phyloP scores from a whole-genome alignment of 345 rosid species.

The Gynandropsis gynandra region DNA sequence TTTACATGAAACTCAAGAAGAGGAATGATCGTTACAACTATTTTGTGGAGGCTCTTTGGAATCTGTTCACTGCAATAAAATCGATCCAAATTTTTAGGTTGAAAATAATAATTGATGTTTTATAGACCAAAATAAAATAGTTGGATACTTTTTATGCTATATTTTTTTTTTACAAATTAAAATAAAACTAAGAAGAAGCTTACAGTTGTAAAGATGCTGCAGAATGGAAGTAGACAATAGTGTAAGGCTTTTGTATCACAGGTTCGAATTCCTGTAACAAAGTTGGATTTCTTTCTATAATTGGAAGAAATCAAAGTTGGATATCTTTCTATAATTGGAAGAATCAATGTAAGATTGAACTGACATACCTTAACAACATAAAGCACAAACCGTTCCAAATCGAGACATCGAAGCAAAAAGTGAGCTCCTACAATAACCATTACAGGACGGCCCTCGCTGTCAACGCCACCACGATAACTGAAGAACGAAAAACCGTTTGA shows the following conservation, averaged over 20 bases:
- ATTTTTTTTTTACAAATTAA: too few species aligned
- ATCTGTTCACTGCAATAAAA: too few species aligned
- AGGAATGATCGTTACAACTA: too few species aligned
- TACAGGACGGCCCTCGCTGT: conserved; percentile 88
- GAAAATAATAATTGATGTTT: too few species aligned
- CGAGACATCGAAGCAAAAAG: conserved; percentile 87
- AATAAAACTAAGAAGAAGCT: conserved; percentile 30
- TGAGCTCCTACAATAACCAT: conserved; percentile 99
- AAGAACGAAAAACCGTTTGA: conserved; percentile 21
- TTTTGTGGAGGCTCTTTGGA: too few species aligned
- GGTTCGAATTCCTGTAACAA: conserved; percentile 91
- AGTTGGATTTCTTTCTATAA: conserved; percentile 3
- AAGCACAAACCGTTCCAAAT: conserved; percentile 80
- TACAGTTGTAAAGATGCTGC: conserved; percentile 93
- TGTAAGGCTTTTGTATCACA: conserved; percentile 85
- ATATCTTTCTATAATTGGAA: conserved; percentile 6
- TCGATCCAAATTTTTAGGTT: too few species aligned
- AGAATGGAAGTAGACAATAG: conserved; percentile 87
- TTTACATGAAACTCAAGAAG: too few species aligned
- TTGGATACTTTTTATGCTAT: too few species aligned
- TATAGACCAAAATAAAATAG: too few species aligned
- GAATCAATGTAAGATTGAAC: too few species aligned
- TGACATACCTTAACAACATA: conserved; percentile 63
- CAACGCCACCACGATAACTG: conserved; percentile 98
- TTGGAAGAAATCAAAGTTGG: conserved; percentile 3